Evolutionary conservation across 148 eudicot genomes (phyloP).

Genomic region (Camellia lanceoleosa): DNA sequence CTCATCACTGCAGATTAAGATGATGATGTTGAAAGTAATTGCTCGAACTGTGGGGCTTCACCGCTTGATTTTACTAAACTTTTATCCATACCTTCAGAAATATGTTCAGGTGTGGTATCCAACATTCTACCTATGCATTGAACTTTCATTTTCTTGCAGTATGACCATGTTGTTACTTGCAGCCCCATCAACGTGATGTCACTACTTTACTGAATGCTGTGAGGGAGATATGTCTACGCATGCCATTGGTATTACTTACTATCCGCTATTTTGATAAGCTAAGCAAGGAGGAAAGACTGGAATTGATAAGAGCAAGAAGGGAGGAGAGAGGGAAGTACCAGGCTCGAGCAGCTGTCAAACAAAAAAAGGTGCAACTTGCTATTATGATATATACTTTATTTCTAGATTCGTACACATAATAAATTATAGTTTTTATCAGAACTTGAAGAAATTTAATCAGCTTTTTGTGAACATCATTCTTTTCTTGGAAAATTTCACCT

Average conservation of each 20-base stretch:
- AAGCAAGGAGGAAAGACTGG: slow-evolving; percentile 75
- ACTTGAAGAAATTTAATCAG: background rate
- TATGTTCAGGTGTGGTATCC: slow-evolving; percentile 75
- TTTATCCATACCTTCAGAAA: slow-evolving; percentile 87
- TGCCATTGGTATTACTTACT: slow-evolving; percentile 71
- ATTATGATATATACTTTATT: background rate
- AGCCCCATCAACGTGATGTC: slow-evolving; percentile 99
- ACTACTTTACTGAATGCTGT: slow-evolving; percentile 82
- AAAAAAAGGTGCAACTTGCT: slow-evolving; percentile 65
- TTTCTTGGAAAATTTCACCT: background rate
- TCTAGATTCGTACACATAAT: background rate
- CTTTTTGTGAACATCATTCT: background rate
- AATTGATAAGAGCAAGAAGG: slow-evolving; percentile 72
- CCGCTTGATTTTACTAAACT: slow-evolving; percentile 65
- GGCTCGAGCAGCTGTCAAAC: slow-evolving; percentile 66
- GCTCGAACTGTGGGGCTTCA: slow-evolving; percentile 92
- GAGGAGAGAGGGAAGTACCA: slow-evolving; percentile 70
- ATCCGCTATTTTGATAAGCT: slow-evolving; percentile 19
- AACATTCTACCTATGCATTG: background rate
- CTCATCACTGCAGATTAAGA: slow-evolving; percentile 57
- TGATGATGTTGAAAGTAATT: slow-evolving; percentile 93
- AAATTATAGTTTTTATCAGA: background rate
- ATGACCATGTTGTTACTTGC: slow-evolving; percentile 27
- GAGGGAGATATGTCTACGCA: slow-evolving; percentile 92
- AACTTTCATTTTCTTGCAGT: slow-evolving; percentile 4